Percentiles rank a stretch among this genome's conserved stretches.
phyloP scores from a whole-genome alignment of 148 eudicot genomes.

The Agrostemma githago region DNA sequence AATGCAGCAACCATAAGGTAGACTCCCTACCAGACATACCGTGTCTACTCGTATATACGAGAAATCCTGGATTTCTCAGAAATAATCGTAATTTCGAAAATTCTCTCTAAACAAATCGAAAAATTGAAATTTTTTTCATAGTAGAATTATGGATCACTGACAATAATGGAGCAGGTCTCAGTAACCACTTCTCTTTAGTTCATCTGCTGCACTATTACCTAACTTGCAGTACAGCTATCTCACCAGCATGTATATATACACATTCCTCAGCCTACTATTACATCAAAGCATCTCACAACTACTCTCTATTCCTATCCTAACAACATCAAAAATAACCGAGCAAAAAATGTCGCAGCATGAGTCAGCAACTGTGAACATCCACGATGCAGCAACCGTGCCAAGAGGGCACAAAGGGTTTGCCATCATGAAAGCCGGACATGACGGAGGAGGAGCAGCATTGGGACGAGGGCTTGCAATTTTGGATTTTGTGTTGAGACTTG shows the following conservation, averaged over 20 bases:
- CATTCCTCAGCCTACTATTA: neutral
- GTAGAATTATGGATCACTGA: neutral
- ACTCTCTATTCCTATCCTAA: neutral
- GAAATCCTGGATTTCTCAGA: no score
- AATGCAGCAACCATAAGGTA: no score
- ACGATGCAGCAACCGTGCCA: slow-evolving; percentile 29
- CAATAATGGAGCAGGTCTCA: slow-evolving; percentile 12
- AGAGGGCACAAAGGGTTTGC: slow-evolving; percentile 22
- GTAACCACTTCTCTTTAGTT: slow-evolving; percentile 13
- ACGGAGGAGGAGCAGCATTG: slow-evolving; percentile 27
- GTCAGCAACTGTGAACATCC: slow-evolving; percentile 33
- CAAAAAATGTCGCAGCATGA: slow-evolving; percentile 27
- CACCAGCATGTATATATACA: slow-evolving; percentile 10
- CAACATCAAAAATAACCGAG: neutral
- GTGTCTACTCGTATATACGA: no score
- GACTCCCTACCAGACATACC: no score
- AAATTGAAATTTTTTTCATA: no score
- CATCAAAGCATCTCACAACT: neutral
- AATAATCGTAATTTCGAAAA: no score
- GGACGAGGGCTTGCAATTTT: slow-evolving; percentile 53
- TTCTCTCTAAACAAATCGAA: no score
- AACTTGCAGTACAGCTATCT: neutral
- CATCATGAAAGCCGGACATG: slow-evolving; percentile 18
- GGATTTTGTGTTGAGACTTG: slow-evolving; percentile 54
- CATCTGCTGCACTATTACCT: slow-evolving; percentile 18